These are phyloP conservation scores for Colletotrichum eremochloae DNA, from an alignment of 2,329 filamentous ascomycete genomes.

Conservation along the genomic window DNA sequence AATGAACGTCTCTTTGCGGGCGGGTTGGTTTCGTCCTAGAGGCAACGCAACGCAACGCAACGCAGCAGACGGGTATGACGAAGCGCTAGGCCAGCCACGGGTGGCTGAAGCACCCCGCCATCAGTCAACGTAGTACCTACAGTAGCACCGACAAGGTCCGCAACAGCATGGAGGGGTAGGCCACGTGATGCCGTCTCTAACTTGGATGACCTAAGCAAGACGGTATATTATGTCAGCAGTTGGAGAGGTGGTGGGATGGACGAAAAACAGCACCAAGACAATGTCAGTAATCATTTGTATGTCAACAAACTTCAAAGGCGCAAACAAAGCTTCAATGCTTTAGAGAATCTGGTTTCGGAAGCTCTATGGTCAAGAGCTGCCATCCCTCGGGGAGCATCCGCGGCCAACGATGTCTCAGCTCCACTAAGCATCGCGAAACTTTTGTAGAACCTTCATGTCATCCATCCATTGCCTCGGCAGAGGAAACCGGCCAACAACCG, in stretches of 20 bases:
- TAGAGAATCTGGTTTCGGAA: too few relatives aligned
- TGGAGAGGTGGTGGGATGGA: neutral
- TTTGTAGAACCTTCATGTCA: too few relatives aligned
- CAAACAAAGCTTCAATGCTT: too few relatives aligned
- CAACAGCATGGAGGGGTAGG: constrained; percentile 31
- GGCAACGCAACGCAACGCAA: neutral
- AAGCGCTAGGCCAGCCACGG: constrained; percentile 39
- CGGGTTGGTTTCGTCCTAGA: constrained; percentile 33
- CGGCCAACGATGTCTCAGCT: too few relatives aligned
- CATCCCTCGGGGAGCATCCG: too few relatives aligned
- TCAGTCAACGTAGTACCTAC: neutral
- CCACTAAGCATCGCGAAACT: too few relatives aligned
- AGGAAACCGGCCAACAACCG: neutral
- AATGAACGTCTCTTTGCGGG: neutral
- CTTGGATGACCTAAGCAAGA: constrained; percentile 1
- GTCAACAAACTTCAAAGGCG: too few relatives aligned
- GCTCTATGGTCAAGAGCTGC: too few relatives aligned
- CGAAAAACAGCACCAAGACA: neutral
- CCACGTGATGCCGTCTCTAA: accelerated
- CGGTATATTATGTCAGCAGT: neutral
- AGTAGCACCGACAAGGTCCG: constrained; percentile 29
- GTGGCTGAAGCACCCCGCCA: constrained; percentile 41
- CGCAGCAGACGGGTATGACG: constrained; percentile 28
- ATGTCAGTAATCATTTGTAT: too few relatives aligned
- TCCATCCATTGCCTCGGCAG: neutral